Base-by-base conservation (phyloP, 1,284 basidiomycete species). In the Fomitiporia mediterranea region DNA sequence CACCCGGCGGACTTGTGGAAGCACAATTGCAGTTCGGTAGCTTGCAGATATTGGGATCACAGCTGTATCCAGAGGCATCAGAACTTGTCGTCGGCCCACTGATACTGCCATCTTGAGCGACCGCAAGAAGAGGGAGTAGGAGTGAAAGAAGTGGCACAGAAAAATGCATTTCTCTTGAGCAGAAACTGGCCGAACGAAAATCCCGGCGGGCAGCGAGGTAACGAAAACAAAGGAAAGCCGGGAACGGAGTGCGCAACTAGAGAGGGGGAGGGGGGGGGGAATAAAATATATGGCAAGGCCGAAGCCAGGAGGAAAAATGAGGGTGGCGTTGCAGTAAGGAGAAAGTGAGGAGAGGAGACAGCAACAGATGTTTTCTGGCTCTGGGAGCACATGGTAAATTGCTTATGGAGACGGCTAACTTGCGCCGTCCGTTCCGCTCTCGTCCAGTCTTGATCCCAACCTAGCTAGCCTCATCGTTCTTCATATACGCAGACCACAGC, bases 11-110 rank as follows among this genome's bases (percentile, higher is more conserved):
- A 59, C 72, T 79, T 1, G 83, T 79, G 63, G 83, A 86, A 4
- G 88, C 88, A 64, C 88, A 90, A 62, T 81, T 76, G 68, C 88
- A 91, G 51, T 73, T 71, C 0, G 88, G 88, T 13, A 90, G 73
- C 69, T 82, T 74, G 73, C 88, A 91, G 51, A 74, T 73, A 19
- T 68, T 71, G 1, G 85, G 35, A 64, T 90, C 84, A 65, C 88
- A 91, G 11, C 78, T 82, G 66, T 90, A 90, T 3, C 81, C 82
- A 1, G 83, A 78, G 30, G 83, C 82, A 9, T 67, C 66, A 1
- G 74, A 30, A 38, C 74, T 79, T 27, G 71, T 75, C 2, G 74
- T 76, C 5, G 80, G 73, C 9, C 80, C 80, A 43, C 65, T 64
- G 9, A 83, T 69, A 11, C 63, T 58, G 30, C 82, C 82, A 39